Evolutionary conservation across 805 yeast genomes (phyloP).

Genomic region (Allodekkera sacchari): DNA sequence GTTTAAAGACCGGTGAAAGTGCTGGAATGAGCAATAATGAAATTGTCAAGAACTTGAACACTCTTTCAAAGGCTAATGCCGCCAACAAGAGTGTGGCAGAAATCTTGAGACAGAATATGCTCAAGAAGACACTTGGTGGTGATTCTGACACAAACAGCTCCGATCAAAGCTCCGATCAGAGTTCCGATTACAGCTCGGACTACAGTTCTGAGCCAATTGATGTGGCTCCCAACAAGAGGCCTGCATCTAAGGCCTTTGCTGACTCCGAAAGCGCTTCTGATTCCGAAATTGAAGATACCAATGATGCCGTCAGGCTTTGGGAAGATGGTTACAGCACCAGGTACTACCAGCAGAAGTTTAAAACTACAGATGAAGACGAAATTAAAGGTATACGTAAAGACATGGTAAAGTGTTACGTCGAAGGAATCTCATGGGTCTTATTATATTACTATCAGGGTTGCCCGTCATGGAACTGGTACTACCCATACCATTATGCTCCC

Average conservation of each 20-base stretch:
- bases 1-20: slow-evolving; percentile 56
- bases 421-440: slow-evolving; percentile 96
- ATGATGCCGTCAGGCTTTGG: slow-evolving; percentile 57
- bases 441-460: slow-evolving; percentile 95
- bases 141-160: slow-evolving; percentile 13
- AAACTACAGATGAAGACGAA: slow-evolving; percentile 43
- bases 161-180: slow-evolving; percentile 11
- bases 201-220: slow-evolving; percentile 19
- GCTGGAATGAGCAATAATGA: slow-evolving; percentile 65
- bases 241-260: slow-evolving; percentile 10
- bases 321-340: slow-evolving; percentile 83
- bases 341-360: slow-evolving; percentile 73
- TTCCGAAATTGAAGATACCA: slow-evolving; percentile 34
- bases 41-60: slow-evolving; percentile 53
- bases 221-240: slow-evolving; percentile 14
- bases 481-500: slow-evolving; percentile 96
- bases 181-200: slow-evolving; percentile 11
- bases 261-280: slow-evolving; percentile 4
- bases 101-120: slow-evolving; percentile 35
- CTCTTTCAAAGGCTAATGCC: slow-evolving; percentile 60
- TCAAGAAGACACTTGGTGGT: slow-evolving; percentile 10
- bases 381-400: slow-evolving; percentile 44
- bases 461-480: slow-evolving; percentile 98
- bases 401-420: slow-evolving; percentile 69
- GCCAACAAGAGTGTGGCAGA: slow-evolving; percentile 68